Conservation (phyloP, 2,329 filamentous ascomycete genomes). For the Cordyceps farinosa region DNA sequence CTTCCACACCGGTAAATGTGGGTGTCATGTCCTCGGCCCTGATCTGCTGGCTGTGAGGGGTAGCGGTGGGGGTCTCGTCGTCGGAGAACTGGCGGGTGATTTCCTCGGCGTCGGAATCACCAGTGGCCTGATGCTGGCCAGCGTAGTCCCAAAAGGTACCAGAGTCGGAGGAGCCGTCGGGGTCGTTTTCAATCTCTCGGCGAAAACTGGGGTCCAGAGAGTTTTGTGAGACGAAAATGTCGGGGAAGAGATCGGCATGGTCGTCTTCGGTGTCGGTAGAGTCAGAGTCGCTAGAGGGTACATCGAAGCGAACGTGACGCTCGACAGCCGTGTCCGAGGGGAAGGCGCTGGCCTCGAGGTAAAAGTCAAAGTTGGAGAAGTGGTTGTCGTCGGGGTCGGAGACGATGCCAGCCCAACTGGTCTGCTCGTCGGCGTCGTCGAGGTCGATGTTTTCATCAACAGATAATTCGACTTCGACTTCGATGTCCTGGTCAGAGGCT, state of each 20-base stretch:
- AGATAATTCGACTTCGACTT: not conserved
- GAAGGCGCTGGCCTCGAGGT: constrained; percentile 39
- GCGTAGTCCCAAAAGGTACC: constrained; percentile 63
- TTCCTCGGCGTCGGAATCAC: constrained; percentile 43
- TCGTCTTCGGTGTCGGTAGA: constrained; percentile 62
- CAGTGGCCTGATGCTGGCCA: constrained; percentile 38
- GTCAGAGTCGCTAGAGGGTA: constrained; percentile 64
- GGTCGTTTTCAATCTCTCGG: constrained; percentile 67
- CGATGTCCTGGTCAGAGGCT: constrained; percentile 21
- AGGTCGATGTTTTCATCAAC: constrained; percentile 34
- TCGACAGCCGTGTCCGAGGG: constrained; percentile 40
- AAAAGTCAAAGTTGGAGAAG: constrained; percentile 44
- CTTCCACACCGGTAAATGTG: constrained; percentile 34
- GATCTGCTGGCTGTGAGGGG: constrained; percentile 34
- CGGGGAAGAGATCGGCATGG: constrained; percentile 64
- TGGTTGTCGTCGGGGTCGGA: constrained; percentile 44
- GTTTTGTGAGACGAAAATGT: constrained; percentile 75
- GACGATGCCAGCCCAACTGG: constrained; percentile 55
- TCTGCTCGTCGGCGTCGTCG: constrained; percentile 42
- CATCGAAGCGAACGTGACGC: constrained; percentile 72
- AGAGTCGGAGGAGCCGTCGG: constrained; percentile 54
- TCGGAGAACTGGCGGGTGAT: constrained; percentile 36
- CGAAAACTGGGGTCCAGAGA: constrained; percentile 69
- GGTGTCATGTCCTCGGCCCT: constrained; percentile 27
- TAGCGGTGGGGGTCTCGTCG: constrained; percentile 42